Evolutionary conservation across 2,329 filamentous ascomycete genomes (phyloP).

Genomic region (Fusarium sp.): DNA sequence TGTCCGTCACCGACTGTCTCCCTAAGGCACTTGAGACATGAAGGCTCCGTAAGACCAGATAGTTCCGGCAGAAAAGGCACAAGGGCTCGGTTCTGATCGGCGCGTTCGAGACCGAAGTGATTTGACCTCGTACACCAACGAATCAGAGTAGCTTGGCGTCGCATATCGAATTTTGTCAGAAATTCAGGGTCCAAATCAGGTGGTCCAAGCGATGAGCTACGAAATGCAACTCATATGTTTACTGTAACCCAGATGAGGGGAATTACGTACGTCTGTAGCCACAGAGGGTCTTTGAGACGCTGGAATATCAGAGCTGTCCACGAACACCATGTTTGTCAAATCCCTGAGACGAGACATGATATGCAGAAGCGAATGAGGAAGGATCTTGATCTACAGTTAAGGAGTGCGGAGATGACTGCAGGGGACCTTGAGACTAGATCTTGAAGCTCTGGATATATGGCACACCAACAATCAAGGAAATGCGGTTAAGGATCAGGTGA

Average conservation of each 20-base stretch:
- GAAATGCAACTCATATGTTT: slow-evolving; percentile 15
- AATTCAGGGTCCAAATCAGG: slow-evolving; percentile 35
- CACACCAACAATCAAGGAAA: not conserved
- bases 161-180: slow-evolving; percentile 24
- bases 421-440: not conserved
- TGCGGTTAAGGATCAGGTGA: not conserved
- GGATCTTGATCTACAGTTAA: not conserved
- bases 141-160: slow-evolving; percentile 15
- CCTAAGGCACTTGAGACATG: not conserved
- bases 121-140: slow-evolving; percentile 2
- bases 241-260: not conserved
- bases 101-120: slow-evolving; percentile 27
- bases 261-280: slow-evolving; percentile 15
- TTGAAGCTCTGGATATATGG: not conserved
- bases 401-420: slow-evolving; percentile 2
- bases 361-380: slow-evolving; percentile 2
- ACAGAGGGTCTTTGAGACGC: slow-evolving; percentile 5
- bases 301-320: not conserved
- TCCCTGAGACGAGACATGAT: not conserved
- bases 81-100: slow-evolving; percentile 16
- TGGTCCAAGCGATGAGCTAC: slow-evolving; percentile 34
- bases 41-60: not conserved
- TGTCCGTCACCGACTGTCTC: slow-evolving; percentile 30
- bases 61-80: not conserved
- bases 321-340: not conserved